Evolutionary conservation across 2,329 filamentous ascomycete genomes (phyloP).

Genomic region (Endoconidiophora laricicola): DNA sequence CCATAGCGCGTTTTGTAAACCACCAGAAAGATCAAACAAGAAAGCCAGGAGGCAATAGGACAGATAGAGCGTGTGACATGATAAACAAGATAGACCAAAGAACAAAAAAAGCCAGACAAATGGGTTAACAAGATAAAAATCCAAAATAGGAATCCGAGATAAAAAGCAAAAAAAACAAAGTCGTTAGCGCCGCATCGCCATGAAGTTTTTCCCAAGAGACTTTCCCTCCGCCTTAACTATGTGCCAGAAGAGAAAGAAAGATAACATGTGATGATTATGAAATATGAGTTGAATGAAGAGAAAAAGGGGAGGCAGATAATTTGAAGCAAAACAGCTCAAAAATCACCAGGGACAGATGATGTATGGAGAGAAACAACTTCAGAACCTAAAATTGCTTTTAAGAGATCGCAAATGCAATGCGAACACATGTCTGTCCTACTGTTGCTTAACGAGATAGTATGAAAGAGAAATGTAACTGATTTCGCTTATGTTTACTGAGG

Average conservation of each 20-base stretch:
- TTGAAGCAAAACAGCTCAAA: background rate
- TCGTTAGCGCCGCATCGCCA: no score
- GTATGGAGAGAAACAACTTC: background rate
- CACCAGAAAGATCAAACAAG: background rate
- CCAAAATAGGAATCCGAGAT: slow-evolving; percentile 11
- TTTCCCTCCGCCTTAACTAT: slow-evolving; percentile 12
- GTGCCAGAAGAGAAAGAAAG: slow-evolving; percentile 13
- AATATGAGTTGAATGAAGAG: background rate
- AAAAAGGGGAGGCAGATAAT: background rate
- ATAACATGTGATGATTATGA: background rate
- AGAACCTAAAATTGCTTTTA: background rate
- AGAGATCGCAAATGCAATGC: background rate
- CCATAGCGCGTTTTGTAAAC: no score
- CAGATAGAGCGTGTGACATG: background rate
- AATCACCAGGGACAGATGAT: background rate
- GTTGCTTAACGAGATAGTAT: no score
- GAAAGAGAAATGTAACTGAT: background rate
- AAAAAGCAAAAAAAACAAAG: slow-evolving; percentile 9
- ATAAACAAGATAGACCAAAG: background rate
- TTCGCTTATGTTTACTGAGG: background rate
- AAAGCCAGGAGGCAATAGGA: background rate
- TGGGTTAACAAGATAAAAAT: background rate
- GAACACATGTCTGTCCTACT: background rate
- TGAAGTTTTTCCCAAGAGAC: no score
- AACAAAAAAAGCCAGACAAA: background rate